A percentile compares a stretch with the other conserved stretches of the same genome.
Conservation (phyloP, 75 land plant species). For the Adiantum capillusveneris region DNA sequence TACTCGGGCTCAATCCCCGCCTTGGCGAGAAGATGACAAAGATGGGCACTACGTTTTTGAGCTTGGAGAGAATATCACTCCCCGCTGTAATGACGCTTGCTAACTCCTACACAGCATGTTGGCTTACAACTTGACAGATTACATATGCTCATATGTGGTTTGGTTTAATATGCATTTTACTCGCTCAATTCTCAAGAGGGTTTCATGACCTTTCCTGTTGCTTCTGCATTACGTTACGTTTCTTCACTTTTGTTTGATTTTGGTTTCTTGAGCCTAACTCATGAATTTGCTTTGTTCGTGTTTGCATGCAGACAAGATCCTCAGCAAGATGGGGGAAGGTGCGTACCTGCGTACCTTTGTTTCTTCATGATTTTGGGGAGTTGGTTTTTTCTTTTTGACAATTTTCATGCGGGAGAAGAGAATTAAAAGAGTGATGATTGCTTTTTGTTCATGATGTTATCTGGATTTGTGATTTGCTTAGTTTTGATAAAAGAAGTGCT, state of each 20-base stretch:
- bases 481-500: no score
- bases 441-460: no score
- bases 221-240: background rate
- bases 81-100: constrained; percentile 81
- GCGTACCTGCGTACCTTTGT: constrained; percentile 3
- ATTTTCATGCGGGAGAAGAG: background rate
- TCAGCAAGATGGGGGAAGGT: constrained; percentile 98
- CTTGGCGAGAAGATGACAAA: constrained; percentile 88
- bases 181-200: background rate
- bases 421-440: no score
- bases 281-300: background rate
- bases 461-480: no score
- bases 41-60: constrained; percentile 93
- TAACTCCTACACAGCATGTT: constrained; percentile 3
- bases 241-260: background rate
- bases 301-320: constrained; percentile 61
- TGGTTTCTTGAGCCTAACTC: background rate
- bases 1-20: constrained; percentile 63
- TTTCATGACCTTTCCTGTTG: background rate
- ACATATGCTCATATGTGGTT: no score
- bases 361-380: background rate
- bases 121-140: constrained; percentile 6
- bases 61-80: constrained; percentile 85
- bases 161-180: background rate
- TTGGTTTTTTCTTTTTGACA: background rate